Evolutionary conservation across 768 basidiomycete genomes (phyloP).

Genomic region (Kwoniella dendrophila): DNA sequence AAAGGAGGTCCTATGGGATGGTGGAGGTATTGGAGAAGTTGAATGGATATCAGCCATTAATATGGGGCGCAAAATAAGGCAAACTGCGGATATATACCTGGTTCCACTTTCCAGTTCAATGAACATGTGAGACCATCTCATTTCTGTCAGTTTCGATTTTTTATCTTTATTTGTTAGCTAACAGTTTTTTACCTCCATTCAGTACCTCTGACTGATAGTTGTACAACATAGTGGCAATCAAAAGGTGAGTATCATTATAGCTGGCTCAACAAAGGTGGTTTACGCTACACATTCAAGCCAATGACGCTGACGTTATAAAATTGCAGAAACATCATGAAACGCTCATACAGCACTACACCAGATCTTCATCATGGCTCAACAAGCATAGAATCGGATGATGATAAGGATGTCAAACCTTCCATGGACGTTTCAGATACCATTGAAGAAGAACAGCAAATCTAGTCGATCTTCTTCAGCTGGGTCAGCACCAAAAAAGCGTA

Average conservation of each 20-base stretch:
- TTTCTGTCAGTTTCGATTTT: too few species aligned
- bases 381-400: too few species aligned
- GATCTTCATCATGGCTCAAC: background rate
- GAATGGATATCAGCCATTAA: background rate
- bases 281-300: background rate
- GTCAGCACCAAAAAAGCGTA: background rate
- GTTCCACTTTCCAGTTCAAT: too few species aligned
- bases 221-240: too few species aligned
- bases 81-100: background rate
- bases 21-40: constrained; percentile 11
- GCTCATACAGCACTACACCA: background rate
- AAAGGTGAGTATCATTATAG: too few species aligned
- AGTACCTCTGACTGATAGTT: too few species aligned
- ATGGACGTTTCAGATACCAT: too few species aligned
- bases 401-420: background rate
- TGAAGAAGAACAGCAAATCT: constrained; percentile 3
- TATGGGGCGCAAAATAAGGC: background rate
- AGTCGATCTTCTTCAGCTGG: background rate
- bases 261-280: too few species aligned
- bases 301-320: background rate
- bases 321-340: background rate
- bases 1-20: constrained; percentile 22
- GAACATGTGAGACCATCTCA: too few species aligned
- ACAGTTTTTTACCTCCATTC: too few species aligned
- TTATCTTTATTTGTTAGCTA: too few species aligned